Percentiles rank a stretch among this genome's conserved stretches.
These are phyloP conservation scores for Incumbomyces delicatus DNA, from an alignment of 2,329 filamentous ascomycete genomes.

Conservation along the genomic window DNA sequence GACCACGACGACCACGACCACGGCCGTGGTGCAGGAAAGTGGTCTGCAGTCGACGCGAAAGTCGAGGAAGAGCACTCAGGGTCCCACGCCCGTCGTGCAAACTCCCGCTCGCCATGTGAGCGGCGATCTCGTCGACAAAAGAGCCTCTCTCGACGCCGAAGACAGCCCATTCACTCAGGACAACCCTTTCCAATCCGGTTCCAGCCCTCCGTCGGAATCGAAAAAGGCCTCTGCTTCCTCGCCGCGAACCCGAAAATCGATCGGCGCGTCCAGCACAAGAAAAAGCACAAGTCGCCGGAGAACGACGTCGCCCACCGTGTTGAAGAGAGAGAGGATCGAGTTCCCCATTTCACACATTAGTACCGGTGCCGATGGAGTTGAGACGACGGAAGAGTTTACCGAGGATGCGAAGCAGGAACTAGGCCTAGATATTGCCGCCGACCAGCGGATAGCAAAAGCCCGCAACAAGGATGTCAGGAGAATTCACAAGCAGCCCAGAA, in stretches of 20 bases:
- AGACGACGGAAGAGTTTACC: constrained; percentile 84
- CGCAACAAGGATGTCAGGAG: constrained; percentile 20
- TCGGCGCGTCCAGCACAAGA: constrained; percentile 13
- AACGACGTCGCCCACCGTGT: constrained; percentile 39
- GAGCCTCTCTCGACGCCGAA: constrained; percentile 31
- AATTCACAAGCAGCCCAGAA: constrained; percentile 37
- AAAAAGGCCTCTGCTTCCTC: constrained; percentile 39
- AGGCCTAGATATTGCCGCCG: constrained; percentile 54
- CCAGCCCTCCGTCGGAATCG: constrained; percentile 51
- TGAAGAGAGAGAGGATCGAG: constrained; percentile 48
- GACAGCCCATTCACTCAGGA: constrained; percentile 72
- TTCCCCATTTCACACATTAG: constrained; percentile 33
- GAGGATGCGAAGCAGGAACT: constrained; percentile 79
- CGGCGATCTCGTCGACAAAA: constrained; percentile 28
- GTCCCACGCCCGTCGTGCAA: constrained; percentile 22
- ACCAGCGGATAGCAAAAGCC: constrained; percentile 28
- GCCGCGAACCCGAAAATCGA: constrained; percentile 33
- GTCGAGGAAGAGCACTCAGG: constrained; percentile 39
- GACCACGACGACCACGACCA: constrained; percentile 40
- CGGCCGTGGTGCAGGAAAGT: constrained; percentile 29
- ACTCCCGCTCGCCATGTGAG: constrained; percentile 23
- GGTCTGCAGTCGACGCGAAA: constrained; percentile 41
- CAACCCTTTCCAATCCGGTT: constrained; percentile 87
- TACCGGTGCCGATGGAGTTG: constrained; percentile 37
- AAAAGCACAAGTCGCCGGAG: constrained; percentile 38